These are phyloP conservation scores for Scedosporium minutisporum DNA, from an alignment of 2,329 filamentous ascomycete genomes.

Conservation along the genomic window DNA sequence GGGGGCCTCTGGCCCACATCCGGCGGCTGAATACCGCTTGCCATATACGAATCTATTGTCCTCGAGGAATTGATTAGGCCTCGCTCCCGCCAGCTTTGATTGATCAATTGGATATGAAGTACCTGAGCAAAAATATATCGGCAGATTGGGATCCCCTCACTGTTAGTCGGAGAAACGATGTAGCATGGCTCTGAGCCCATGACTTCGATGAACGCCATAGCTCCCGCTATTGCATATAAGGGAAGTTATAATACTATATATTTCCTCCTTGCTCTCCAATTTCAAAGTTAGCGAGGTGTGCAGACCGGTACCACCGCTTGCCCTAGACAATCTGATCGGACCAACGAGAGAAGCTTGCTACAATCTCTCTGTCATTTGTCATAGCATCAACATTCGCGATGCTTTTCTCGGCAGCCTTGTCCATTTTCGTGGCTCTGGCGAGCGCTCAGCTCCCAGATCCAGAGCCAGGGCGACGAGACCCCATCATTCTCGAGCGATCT, in stretches of 20 bases:
- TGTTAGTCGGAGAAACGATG: not conserved
- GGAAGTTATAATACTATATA: not conserved
- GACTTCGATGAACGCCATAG: too few species aligned
- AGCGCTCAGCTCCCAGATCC: not conserved
- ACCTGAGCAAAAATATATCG: not conserved
- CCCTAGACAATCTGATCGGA: not conserved
- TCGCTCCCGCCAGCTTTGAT: not conserved
- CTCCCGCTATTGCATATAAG: not conserved
- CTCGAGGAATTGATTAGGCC: not conserved
- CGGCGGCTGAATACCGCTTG: conserved; percentile 1
- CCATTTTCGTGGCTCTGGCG: not conserved
- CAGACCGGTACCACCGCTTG: not conserved
- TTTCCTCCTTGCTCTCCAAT: not conserved
- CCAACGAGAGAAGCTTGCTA: not conserved
- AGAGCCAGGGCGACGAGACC: conserved; percentile 3
- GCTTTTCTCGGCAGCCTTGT: not conserved
- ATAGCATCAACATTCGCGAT: not conserved
- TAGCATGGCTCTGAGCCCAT: too few species aligned
- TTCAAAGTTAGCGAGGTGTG: not conserved
- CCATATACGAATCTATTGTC: not conserved
- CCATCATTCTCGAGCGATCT: conserved; percentile 19
- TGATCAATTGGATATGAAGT: conserved; percentile 1
- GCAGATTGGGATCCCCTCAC: not conserved
- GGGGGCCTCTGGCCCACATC: not conserved
- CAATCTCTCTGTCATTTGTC: not conserved